A percentile compares a stretch with the other conserved stretches of the same genome.
These are phyloP conservation scores for Candida smagusa DNA, from an alignment of 1,139 yeast species.

Conservation along the genomic window DNA sequence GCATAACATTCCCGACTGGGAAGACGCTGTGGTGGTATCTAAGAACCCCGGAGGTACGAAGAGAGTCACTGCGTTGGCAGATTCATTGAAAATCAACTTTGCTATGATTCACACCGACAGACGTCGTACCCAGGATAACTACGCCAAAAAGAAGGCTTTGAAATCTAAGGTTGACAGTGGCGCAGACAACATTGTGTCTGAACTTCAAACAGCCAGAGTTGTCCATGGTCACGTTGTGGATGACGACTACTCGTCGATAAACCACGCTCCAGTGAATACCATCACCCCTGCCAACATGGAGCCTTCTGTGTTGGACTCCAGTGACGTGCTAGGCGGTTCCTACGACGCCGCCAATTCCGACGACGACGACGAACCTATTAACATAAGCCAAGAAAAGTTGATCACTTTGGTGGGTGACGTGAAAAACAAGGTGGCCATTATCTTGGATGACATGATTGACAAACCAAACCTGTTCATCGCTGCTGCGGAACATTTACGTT, in stretches of 20 bases:
- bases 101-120: constrained; percentile 99
- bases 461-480: constrained; percentile 91
- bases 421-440: constrained; percentile 83
- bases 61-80: constrained; percentile 95
- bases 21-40: constrained; percentile 84
- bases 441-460: constrained; percentile 95
- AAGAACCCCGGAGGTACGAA: constrained; percentile 99
- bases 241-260: constrained; percentile 54
- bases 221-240: constrained; percentile 97
- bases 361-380: constrained; percentile 78
- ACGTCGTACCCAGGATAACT: constrained; percentile 79
- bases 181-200: constrained; percentile 66
- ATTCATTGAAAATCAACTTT: constrained; percentile 88
- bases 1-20: constrained; percentile 81
- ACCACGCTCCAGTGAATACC: constrained; percentile 1
- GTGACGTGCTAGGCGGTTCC: constrained; percentile 76
- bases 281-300: constrained; percentile 10
- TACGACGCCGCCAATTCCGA: constrained; percentile 76
- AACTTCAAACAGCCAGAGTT: constrained; percentile 92
- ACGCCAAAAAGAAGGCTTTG: constrained; percentile 38
- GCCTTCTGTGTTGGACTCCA: constrained; percentile 22
- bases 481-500: constrained; percentile 94
- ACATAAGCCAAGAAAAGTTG: constrained; percentile 72
- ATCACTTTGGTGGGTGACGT: constrained; percentile 97
- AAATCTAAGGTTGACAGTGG: constrained; percentile 60